These are phyloP conservation scores for Paecilomyces formosus DNA, from an alignment of 2,329 filamentous ascomycete genomes.

Conservation along the genomic window DNA sequence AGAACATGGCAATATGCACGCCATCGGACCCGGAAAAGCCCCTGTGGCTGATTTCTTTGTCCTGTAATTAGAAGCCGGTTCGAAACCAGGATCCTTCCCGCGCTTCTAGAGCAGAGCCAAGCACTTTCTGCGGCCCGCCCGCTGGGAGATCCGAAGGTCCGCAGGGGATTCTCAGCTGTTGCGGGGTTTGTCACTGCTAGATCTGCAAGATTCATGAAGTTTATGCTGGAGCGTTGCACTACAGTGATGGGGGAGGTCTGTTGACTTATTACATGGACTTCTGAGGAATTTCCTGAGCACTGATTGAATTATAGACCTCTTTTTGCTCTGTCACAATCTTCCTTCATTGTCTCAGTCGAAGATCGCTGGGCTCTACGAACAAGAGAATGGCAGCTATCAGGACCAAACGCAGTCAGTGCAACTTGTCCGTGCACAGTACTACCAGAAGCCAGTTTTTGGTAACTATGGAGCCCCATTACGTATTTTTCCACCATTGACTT, in stretches of 20 bases:
- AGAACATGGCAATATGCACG: background rate
- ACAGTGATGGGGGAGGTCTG: background rate
- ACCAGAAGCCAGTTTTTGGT: background rate
- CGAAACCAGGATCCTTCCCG: background rate
- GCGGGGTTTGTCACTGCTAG: background rate
- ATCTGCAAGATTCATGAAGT: background rate
- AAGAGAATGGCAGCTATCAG: background rate
- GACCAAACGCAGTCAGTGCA: background rate
- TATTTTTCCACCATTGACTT: no score
- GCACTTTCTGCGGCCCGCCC: background rate
- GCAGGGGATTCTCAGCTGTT: background rate
- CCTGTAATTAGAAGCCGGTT: background rate
- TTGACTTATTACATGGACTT: background rate
- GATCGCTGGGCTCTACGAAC: background rate
- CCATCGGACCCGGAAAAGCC: background rate
- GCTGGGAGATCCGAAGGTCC: background rate
- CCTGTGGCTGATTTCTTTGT: background rate
- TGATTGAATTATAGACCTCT: background rate
- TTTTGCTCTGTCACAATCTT: background rate
- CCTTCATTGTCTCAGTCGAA: background rate
- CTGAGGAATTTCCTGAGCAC: background rate
- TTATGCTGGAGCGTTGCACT: background rate
- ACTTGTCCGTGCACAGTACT: background rate
- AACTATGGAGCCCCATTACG: background rate
- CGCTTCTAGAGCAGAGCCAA: background rate